Conservation (phyloP, 1,284 basidiomycete genomes). For the Leccinum holopus region DNA sequence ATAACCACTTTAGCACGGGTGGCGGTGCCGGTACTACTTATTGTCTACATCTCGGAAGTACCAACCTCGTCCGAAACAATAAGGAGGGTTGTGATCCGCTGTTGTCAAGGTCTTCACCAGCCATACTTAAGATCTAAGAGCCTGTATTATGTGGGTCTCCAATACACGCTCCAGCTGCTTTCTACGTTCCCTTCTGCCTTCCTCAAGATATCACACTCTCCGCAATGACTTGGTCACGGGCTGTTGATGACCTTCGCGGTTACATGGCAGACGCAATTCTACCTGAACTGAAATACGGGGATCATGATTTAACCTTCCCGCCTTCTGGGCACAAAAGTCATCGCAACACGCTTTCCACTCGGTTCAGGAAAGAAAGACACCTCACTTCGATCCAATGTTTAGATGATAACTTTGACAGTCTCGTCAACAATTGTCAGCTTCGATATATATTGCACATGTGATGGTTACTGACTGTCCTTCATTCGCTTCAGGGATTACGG, state of each 20-base stretch:
- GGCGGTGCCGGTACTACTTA: neutral
- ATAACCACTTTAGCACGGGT: slow-evolving; percentile 7
- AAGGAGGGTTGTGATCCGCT: slow-evolving; percentile 20
- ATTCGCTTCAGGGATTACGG: slow-evolving; percentile 24
- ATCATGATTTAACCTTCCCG: slow-evolving; percentile 30
- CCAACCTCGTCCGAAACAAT: slow-evolving; percentile 13
- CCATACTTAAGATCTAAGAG: slow-evolving; percentile 21
- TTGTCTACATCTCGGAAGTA: neutral
- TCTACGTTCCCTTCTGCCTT: slow-evolving; percentile 1
- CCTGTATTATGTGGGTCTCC: slow-evolving; percentile 4
- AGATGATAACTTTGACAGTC: slow-evolving; percentile 25
- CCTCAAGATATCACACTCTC: neutral
- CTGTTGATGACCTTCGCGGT: slow-evolving; percentile 38
- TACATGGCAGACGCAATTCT: slow-evolving; percentile 41
- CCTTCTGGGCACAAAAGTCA: slow-evolving; percentile 39
- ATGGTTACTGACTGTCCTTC: slow-evolving; percentile 10
- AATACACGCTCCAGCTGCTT: neutral
- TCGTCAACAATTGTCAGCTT: slow-evolving; percentile 31
- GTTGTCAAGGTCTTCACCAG: slow-evolving; percentile 24
- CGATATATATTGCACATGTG: neutral
- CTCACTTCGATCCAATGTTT: slow-evolving; percentile 33
- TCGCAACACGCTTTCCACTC: slow-evolving; percentile 37
- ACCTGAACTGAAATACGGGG: slow-evolving; percentile 37
- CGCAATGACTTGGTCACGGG: slow-evolving; percentile 28
- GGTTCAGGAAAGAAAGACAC: slow-evolving; percentile 37